Evolutionary conservation across 2,329 filamentous ascomycete species (phyloP).

Genomic region (Penicillium sp.): DNA sequence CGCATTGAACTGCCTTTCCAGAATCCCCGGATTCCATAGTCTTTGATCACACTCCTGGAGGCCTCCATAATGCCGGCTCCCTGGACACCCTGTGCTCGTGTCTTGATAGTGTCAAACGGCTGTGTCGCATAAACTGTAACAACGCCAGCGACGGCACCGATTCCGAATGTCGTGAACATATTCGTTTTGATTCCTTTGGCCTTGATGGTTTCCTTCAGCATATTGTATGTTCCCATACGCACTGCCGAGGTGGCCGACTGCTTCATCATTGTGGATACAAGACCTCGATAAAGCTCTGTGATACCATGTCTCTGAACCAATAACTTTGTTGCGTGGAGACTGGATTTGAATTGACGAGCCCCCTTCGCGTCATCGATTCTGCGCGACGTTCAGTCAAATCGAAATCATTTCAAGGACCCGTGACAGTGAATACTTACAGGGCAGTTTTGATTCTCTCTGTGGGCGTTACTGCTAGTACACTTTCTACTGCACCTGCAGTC

Average conservation of each 20-base stretch:
- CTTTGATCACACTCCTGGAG: conserved; percentile 53
- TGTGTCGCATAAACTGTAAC: conserved; percentile 45
- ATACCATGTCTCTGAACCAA: conserved; percentile 56
- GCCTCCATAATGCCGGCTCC: conserved; percentile 60
- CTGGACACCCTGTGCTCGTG: conserved; percentile 59
- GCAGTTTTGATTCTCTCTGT: conserved; percentile 70
- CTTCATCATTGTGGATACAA: conserved; percentile 62
- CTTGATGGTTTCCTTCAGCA: conserved; percentile 60
- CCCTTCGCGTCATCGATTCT: conserved; percentile 60
- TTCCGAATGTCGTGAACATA: conserved; percentile 59
- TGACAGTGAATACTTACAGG: conserved; percentile 31
- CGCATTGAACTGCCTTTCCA: conserved; percentile 71
- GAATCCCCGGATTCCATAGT: conserved; percentile 61
- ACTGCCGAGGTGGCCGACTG: conserved; percentile 63
- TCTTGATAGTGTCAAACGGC: conserved; percentile 49
- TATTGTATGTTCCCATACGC: conserved; percentile 63
- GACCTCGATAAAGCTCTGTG: conserved; percentile 59
- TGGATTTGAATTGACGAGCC: conserved; percentile 50
- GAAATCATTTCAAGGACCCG: neutral
- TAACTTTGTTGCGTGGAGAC: conserved; percentile 51
- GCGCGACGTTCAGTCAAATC: neutral
- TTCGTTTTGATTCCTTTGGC: conserved; percentile 50
- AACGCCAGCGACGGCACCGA: conserved; percentile 61
- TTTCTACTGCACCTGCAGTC: conserved; percentile 62
- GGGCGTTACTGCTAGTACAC: conserved; percentile 65